Conservation (phyloP, 805 yeast genomes). For the Maudiozyma serrabonitensis region DNA sequence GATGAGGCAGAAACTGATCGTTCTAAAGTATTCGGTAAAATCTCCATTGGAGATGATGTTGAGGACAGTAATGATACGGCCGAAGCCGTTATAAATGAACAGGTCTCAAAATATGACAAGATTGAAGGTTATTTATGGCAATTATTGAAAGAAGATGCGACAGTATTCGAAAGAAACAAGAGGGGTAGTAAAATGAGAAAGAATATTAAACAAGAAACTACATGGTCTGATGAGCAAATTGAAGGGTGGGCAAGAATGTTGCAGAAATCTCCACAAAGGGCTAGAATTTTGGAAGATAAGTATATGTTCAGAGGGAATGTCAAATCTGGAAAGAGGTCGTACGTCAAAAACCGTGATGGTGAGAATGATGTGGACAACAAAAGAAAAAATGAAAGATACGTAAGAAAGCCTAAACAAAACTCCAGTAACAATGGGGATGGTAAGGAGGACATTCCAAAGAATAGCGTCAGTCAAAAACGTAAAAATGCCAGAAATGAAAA, state of each 20-base stretch:
- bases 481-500: slow-evolving; percentile 38
- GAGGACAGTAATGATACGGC: slow-evolving; percentile 7
- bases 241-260: slow-evolving; percentile 89
- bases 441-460: slow-evolving; percentile 1
- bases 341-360: slow-evolving; percentile 20
- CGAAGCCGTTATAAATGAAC: slow-evolving; percentile 10
- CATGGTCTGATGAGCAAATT: slow-evolving; percentile 83
- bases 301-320: slow-evolving; percentile 40
- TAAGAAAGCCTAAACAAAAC: not conserved
- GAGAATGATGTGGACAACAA: not conserved
- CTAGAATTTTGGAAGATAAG: slow-evolving; percentile 51
- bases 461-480: slow-evolving; percentile 21
- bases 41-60: slow-evolving; percentile 8
- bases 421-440: not conserved
- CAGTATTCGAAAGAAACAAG: slow-evolving; percentile 36
- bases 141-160: slow-evolving; percentile 41
- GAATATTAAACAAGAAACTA: slow-evolving; percentile 40
- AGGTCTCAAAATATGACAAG: slow-evolving; percentile 30
- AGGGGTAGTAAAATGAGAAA: slow-evolving; percentile 46
- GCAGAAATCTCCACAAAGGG: slow-evolving; percentile 52
- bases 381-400: not conserved
- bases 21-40: slow-evolving; percentile 12
- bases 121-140: slow-evolving; percentile 51
- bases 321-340: slow-evolving; percentile 25
- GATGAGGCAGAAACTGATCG: slow-evolving; percentile 36